Conservation (phyloP, 139 green algal species). For the Choricystis sp. region DNA sequence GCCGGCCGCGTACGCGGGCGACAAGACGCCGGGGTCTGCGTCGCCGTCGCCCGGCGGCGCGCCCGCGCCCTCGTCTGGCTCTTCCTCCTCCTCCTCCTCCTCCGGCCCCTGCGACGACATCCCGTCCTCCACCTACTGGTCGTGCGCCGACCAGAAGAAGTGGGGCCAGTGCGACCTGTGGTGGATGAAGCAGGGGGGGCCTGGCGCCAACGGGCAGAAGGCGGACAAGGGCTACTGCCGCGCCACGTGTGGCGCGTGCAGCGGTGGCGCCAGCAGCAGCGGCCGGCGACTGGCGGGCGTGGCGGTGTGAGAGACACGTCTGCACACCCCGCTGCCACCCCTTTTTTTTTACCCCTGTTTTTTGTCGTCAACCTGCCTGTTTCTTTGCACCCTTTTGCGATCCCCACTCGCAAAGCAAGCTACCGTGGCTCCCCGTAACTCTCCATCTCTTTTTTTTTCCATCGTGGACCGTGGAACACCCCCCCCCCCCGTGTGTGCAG, state of each 20-base stretch:
- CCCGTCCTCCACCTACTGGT: no score
- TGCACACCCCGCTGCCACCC: background rate
- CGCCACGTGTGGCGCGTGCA: background rate
- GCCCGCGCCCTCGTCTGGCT: no score
- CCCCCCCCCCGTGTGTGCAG: background rate
- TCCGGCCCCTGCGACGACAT: no score
- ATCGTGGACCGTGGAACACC: background rate
- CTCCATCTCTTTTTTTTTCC: conserved; percentile 3
- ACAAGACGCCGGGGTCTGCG: no score
- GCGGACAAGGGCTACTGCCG: no score
- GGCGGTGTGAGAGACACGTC: background rate
- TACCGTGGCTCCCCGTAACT: background rate
- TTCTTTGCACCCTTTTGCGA: background rate
- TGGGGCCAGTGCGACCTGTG: no score
- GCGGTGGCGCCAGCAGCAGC: background rate
- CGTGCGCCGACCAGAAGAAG: no score
- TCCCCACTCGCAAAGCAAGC: background rate
- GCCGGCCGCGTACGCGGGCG: no score
- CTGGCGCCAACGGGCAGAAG: no score
- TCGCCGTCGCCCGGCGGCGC: no score
- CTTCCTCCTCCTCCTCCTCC: no score
- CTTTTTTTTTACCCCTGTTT: conserved; percentile 1
- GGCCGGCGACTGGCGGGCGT: background rate
- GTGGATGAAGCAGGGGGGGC: no score
- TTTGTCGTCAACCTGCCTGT: conserved; percentile 1